These are phyloP conservation scores for Apiospora malaysiana DNA, from an alignment of 2,329 filamentous ascomycete species.

Conservation along the genomic window DNA sequence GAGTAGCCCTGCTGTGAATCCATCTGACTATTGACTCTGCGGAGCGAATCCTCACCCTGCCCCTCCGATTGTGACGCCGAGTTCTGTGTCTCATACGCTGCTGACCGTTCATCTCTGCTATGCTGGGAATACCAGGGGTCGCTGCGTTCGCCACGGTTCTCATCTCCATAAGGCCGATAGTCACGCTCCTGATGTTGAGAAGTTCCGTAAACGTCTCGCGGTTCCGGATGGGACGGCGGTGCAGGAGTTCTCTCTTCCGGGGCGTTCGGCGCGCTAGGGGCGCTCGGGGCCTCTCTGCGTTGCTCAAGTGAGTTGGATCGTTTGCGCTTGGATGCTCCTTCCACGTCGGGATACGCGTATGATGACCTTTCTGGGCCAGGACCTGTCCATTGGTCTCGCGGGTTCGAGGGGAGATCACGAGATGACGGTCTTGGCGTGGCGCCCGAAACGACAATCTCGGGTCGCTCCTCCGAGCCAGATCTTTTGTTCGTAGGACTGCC, in stretches of 20 bases:
- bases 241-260: conserved; percentile 43
- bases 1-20: conserved; percentile 56
- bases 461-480: conserved; percentile 36
- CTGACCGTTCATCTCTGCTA: conserved; percentile 53
- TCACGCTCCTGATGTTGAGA: conserved; percentile 48
- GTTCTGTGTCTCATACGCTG: conserved; percentile 52
- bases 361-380: conserved; percentile 49
- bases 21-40: conserved; percentile 51
- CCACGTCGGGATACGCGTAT: conserved; percentile 51
- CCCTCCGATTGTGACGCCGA: conserved; percentile 58
- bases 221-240: conserved; percentile 42
- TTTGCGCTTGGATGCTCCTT: conserved; percentile 68
- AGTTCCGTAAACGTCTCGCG: conserved; percentile 50
- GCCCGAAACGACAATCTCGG: conserved; percentile 28
- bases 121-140: conserved; percentile 57
- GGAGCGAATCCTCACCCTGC: conserved; percentile 51
- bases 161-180: conserved; percentile 52
- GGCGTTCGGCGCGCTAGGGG: conserved; percentile 14
- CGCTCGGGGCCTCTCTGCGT: conserved; percentile 42
- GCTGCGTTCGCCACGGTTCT: conserved; percentile 48
- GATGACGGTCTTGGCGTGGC: conserved; percentile 27
- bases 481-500: conserved; percentile 36
- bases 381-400: conserved; percentile 49
- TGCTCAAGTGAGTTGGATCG: conserved; percentile 68
- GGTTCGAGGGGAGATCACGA: conserved; percentile 35